Evolutionary conservation across 257 asterid genomes (phyloP).

Genomic region (Galeopsis tetrahit): DNA sequence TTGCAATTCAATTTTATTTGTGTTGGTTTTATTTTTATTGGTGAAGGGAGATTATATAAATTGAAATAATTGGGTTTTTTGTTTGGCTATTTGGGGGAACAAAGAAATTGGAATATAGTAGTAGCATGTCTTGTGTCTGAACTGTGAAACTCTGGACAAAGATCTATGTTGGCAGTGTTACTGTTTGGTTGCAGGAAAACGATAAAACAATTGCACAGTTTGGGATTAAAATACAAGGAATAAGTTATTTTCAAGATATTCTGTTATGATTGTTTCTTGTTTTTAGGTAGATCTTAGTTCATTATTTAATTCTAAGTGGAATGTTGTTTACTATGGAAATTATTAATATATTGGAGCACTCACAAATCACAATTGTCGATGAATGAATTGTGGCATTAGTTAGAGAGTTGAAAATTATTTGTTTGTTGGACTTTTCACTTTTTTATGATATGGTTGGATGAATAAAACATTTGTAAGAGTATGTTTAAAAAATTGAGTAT

Average conservation of each 20-base stretch:
- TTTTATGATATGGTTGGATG: no score
- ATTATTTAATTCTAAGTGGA: conserved; percentile 31
- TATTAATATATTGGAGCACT: conserved; percentile 7
- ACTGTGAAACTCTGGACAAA: conserved; percentile 32
- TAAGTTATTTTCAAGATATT: conserved; percentile 34
- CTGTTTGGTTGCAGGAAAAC: conserved; percentile 32
- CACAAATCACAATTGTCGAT: neutral
- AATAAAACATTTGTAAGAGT: no score
- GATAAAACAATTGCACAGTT: conserved; percentile 11
- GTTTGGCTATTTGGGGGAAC: conserved; percentile 28
- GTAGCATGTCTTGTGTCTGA: conserved; percentile 32
- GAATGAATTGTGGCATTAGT: no score
- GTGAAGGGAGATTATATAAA: neutral
- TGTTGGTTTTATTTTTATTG: neutral
- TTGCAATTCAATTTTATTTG: conserved; percentile 12
- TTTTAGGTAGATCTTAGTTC: conserved; percentile 36
- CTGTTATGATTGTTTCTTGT: conserved; percentile 36
- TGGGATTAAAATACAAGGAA: neutral
- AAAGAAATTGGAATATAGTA: conserved; percentile 16
- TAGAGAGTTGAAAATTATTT: no score
- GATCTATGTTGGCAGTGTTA: conserved; percentile 41
- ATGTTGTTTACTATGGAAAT: conserved; percentile 26
- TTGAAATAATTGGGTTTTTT: conserved; percentile 11
- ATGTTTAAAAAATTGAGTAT: no score
- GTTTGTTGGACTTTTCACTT: no score